These are phyloP conservation scores for Saksenaea vasiformis DNA, from an alignment of 371 early-diverging fungal genomes.

Conservation along the genomic window DNA sequence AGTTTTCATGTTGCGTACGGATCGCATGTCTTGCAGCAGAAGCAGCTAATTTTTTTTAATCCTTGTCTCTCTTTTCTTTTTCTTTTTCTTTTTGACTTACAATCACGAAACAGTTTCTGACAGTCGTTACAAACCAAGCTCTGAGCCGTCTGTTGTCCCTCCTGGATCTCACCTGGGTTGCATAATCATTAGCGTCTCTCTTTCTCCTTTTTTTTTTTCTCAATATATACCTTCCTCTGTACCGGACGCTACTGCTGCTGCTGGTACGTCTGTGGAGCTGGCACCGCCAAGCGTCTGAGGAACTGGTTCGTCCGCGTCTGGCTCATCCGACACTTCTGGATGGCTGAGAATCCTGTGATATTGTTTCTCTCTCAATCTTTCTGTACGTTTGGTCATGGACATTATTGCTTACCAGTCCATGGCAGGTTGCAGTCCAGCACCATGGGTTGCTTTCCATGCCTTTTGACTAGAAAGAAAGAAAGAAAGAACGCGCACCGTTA, in stretches of 20 bases:
- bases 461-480: background rate
- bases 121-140: conserved; percentile 90
- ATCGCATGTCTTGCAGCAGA: conserved; percentile 85
- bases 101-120: conserved; percentile 77
- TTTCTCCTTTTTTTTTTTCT: no score
- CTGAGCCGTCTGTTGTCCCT: conserved; percentile 68
- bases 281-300: conserved; percentile 33
- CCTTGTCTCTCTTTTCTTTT: background rate
- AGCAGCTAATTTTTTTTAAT: conserved; percentile 40
- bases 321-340: conserved; percentile 73
- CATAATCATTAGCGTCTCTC: background rate
- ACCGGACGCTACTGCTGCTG: conserved; percentile 17
- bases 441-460: conserved; percentile 33
- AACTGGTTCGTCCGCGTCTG: conserved; percentile 46
- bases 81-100: conserved; percentile 34
- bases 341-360: conserved; percentile 73
- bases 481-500: background rate
- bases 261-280: conserved; percentile 19
- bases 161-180: conserved; percentile 66
- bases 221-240: conserved; percentile 41
- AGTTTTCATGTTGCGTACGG: conserved; percentile 82
- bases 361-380: background rate
- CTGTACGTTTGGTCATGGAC: background rate
- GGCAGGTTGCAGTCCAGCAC: conserved; percentile 84
- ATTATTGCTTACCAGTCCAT: conserved; percentile 77